Conservation (phyloP, 768 basidiomycete species). For the Podaxis sp. region DNA sequence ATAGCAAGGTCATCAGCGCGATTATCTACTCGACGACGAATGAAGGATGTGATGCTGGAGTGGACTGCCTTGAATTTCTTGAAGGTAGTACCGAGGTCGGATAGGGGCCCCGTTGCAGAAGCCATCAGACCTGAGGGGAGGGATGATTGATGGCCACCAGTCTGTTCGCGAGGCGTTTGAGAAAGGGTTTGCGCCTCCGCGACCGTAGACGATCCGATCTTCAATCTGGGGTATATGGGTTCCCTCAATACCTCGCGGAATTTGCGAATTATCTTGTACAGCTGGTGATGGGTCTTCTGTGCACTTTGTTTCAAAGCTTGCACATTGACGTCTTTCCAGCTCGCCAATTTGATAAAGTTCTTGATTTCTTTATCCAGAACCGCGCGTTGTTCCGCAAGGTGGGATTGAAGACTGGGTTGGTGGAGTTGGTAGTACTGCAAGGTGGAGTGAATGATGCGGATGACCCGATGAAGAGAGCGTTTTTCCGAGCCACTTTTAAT, state of each 20-base stretch:
- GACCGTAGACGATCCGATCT: conserved; percentile 33
- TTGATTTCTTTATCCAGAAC: conserved; percentile 77
- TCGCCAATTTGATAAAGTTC: conserved; percentile 90
- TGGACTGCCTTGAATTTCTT: conserved; percentile 44
- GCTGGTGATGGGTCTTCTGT: conserved; percentile 82
- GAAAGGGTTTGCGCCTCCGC: conserved; percentile 30
- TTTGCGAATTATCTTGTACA: conserved; percentile 89
- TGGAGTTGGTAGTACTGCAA: conserved; percentile 66
- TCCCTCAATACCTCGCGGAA: conserved; percentile 88
- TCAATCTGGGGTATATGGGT: conserved; percentile 50
- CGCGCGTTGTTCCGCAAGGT: conserved; percentile 56
- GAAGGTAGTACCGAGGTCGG: conserved; percentile 51
- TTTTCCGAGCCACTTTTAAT: conserved; percentile 29
- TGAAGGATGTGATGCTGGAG: conserved; percentile 40
- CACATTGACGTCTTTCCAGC: conserved; percentile 97
- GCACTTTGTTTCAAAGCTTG: conserved; percentile 92
- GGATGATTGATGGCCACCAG: background rate
- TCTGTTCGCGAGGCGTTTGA: background rate
- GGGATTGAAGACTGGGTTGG: conserved; percentile 40
- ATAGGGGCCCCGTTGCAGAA: conserved; percentile 34
- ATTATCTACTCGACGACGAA: conserved; percentile 39
- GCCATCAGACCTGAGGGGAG: background rate
- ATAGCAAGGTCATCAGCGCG: conserved; percentile 55
- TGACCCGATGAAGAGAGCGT: conserved; percentile 46
- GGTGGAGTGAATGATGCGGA: conserved; percentile 60